Percentiles rank a stretch among this genome's conserved stretches.
phyloP scores from a whole-genome alignment of 768 basidiomycete species.

The Nidularia sp. region DNA sequence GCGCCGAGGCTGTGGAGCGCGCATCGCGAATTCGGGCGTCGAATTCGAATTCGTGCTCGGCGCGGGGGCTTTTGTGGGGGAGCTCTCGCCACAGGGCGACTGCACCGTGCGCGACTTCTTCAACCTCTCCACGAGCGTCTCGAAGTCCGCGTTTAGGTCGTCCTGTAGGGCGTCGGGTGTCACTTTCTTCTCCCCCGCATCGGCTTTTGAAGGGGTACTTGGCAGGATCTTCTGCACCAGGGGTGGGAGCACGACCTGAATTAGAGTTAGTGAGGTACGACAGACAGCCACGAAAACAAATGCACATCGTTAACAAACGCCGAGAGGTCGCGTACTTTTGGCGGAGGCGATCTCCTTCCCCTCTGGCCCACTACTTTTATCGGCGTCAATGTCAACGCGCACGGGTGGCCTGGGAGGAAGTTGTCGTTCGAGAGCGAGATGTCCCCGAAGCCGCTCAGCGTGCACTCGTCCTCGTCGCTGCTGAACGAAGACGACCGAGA shows the following conservation, averaged over 20 bases:
- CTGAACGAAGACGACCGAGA: not conserved
- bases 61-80: too few relatives aligned
- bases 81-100: too few relatives aligned
- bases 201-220: conserved; percentile 13
- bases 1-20: conserved; percentile 6
- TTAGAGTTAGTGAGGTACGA: not conserved
- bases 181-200: conserved; percentile 1
- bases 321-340: not conserved
- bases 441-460: conserved; percentile 39
- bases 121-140: too few relatives aligned
- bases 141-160: too few relatives aligned
- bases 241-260: conserved; percentile 11
- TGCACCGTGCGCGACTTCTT: too few relatives aligned
- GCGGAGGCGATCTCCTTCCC: not conserved
- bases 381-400: conserved; percentile 10
- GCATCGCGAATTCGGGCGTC: not conserved
- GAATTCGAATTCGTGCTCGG: too few relatives aligned
- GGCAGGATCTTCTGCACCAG: conserved; percentile 17
- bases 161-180: not conserved
- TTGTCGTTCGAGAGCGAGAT: conserved; percentile 34
- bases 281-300: not conserved
- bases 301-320: not conserved
- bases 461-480: conserved; percentile 32
- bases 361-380: conserved; percentile 1
- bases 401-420: conserved; percentile 25